Percentiles rank a stretch among this genome's conserved stretches.
These are phyloP conservation scores for Xylariaceae sp. DNA, from an alignment of 2,329 filamentous ascomycete genomes.

Conservation along the genomic window DNA sequence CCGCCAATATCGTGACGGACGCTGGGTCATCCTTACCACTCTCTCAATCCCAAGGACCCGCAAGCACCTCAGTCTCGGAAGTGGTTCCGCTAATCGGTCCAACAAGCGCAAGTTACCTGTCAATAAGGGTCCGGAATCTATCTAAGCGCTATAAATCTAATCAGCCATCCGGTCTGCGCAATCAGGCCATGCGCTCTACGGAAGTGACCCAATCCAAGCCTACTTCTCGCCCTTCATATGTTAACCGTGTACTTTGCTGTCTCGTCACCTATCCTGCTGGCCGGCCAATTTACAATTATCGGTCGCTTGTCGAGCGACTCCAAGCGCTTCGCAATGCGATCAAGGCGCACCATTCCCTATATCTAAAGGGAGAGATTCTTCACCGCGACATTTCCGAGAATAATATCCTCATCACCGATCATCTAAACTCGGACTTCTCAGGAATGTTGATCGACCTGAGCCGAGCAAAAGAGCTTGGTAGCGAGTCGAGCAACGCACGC, in stretches of 20 bases:
- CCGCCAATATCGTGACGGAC: too few species aligned
- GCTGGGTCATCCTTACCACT: background rate
- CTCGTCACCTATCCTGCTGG: conserved; percentile 24
- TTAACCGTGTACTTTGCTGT: conserved; percentile 22
- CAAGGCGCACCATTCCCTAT: conserved; percentile 24
- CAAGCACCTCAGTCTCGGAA: background rate
- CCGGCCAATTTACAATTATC: conserved; percentile 22
- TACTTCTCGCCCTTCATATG: conserved; percentile 11
- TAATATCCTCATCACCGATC: conserved; percentile 20
- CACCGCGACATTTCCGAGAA: conserved; percentile 24
- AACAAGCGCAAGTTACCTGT: too few species aligned
- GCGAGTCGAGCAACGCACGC: conserved; percentile 2
- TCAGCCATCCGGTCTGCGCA: conserved; percentile 8
- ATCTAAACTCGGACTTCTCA: background rate
- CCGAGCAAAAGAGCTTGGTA: conserved; percentile 18
- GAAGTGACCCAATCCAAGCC: conserved; percentile 14
- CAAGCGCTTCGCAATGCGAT: conserved; percentile 23
- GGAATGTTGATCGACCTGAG: conserved; percentile 27
- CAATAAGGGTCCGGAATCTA: too few species aligned
- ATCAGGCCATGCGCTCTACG: conserved; percentile 5
- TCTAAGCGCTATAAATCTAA: background rate
- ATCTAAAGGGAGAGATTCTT: conserved; percentile 20
- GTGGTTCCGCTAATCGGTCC: background rate
- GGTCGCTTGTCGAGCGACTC: conserved; percentile 19
- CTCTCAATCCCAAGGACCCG: background rate